These are phyloP conservation scores for Paulownia fortunei DNA, from an alignment of 257 asterid genomes.

Conservation along the genomic window DNA sequence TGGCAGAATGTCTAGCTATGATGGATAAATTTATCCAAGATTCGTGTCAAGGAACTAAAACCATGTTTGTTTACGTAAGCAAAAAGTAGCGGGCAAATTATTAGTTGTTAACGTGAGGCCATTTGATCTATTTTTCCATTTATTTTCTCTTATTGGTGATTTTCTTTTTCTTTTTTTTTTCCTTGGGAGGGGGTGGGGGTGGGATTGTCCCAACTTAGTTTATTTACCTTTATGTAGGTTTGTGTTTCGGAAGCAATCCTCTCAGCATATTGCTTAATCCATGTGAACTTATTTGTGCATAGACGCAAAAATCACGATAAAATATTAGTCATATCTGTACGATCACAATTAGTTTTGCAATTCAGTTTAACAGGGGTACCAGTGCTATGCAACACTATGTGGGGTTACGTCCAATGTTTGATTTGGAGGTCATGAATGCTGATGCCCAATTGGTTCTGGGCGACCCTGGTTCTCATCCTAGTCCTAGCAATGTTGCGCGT, in stretches of 20 bases:
- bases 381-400: slow-evolving; percentile 99
- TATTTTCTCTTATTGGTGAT: background rate
- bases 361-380: slow-evolving; percentile 98
- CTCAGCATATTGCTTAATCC: background rate
- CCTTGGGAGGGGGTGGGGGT: background rate
- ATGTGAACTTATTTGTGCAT: background rate
- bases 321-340: slow-evolving; percentile 16
- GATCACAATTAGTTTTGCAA: slow-evolving; percentile 37
- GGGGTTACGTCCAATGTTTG: slow-evolving; percentile 98
- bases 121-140: background rate
- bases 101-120: background rate
- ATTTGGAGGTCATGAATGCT: slow-evolving; percentile 90
- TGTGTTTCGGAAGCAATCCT: background rate
- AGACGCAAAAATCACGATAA: background rate
- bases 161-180: background rate
- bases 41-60: slow-evolving; percentile 25
- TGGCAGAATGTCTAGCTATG: slow-evolving; percentile 14
- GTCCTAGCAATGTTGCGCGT: slow-evolving; percentile 93
- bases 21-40: slow-evolving; percentile 14
- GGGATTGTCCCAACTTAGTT: background rate
- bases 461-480: slow-evolving; percentile 82
- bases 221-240: background rate
- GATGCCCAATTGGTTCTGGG: slow-evolving; percentile 91
- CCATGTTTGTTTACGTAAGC: background rate
- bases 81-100: background rate